These are phyloP conservation scores for Cronartium quercuum DNA, from an alignment of 1,284 basidiomycete genomes.

Conservation along the genomic window DNA sequence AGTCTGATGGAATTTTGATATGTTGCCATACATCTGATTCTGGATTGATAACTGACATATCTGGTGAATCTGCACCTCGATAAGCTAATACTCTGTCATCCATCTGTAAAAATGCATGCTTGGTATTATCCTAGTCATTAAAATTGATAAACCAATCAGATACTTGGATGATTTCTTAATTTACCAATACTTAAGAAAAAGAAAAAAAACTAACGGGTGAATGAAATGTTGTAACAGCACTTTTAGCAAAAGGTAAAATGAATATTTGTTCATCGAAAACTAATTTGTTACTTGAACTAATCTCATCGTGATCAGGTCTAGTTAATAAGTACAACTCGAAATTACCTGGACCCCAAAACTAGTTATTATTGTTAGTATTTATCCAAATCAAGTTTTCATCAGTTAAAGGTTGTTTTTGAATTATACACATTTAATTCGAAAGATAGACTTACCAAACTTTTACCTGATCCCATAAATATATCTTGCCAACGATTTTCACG, in stretches of 20 bases:
- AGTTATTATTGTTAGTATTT: no score
- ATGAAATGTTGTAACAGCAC: constrained; percentile 83
- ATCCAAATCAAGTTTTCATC: no score
- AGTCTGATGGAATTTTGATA: constrained; percentile 81
- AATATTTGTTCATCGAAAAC: constrained; percentile 60
- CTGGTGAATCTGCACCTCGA: constrained; percentile 91
- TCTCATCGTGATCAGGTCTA: background rate
- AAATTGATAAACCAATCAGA: background rate
- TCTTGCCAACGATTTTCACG: constrained; percentile 58
- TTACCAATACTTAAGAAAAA: background rate
- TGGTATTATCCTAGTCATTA: constrained; percentile 65
- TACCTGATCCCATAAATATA: constrained; percentile 44
- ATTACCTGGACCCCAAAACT: constrained; percentile 48
- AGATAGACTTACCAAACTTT: constrained; percentile 42
- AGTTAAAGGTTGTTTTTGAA: no score
- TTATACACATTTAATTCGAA: no score
- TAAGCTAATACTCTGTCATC: constrained; percentile 93
- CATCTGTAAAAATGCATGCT: constrained; percentile 90
- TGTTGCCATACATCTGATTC: constrained; percentile 97
- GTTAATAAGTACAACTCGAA: constrained; percentile 32
- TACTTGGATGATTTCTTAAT: background rate
- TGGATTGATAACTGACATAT: constrained; percentile 98
- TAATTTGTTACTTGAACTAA: no score
- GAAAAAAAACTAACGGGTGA: constrained; percentile 55
- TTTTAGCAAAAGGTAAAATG: constrained; percentile 85